Evolutionary conservation across 805 yeast species (phyloP).

Genomic region (Vanderwaltozyma tropicalis): DNA sequence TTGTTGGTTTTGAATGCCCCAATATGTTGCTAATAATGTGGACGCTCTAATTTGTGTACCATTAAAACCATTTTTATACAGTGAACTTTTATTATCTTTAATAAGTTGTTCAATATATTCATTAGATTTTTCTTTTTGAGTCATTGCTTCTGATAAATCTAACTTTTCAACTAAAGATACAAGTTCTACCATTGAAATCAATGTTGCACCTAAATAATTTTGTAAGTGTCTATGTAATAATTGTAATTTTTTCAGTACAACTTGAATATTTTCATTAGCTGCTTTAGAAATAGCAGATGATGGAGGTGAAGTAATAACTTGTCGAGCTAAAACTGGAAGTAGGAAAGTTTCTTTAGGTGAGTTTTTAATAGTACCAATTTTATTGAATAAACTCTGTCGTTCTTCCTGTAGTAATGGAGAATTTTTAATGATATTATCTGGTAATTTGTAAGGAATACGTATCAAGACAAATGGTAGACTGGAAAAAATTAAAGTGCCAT

Average conservation of each 20-base stretch:
- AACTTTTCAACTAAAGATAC: slow-evolving; percentile 28
- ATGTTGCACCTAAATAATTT: slow-evolving; percentile 31
- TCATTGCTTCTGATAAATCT: slow-evolving; percentile 21
- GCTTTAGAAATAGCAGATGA: slow-evolving; percentile 31
- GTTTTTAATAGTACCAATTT: slow-evolving; percentile 12
- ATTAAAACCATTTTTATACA: not conserved
- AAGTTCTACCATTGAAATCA: slow-evolving; percentile 31
- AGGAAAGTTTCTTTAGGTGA: slow-evolving; percentile 19
- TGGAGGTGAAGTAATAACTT: slow-evolving; percentile 22
- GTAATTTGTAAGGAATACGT: slow-evolving; percentile 39
- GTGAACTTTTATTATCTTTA: not conserved
- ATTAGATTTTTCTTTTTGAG: not conserved
- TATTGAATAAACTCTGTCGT: not conserved
- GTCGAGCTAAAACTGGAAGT: slow-evolving; percentile 29
- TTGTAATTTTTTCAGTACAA: slow-evolving; percentile 35
- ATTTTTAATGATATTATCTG: slow-evolving; percentile 6
- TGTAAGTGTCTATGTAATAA: slow-evolving; percentile 38
- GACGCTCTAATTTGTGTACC: slow-evolving; percentile 15
- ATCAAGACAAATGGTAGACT: slow-evolving; percentile 36
- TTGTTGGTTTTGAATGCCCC: slow-evolving; percentile 39
- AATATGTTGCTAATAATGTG: slow-evolving; percentile 35
- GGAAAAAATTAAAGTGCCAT: slow-evolving; percentile 47
- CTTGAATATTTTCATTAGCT: slow-evolving; percentile 34
- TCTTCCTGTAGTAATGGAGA: not conserved
- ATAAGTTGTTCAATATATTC: slow-evolving; percentile 3